Base-by-base conservation (phyloP, 352 stramenopile genomes). In the Pythium sp. region DNA sequence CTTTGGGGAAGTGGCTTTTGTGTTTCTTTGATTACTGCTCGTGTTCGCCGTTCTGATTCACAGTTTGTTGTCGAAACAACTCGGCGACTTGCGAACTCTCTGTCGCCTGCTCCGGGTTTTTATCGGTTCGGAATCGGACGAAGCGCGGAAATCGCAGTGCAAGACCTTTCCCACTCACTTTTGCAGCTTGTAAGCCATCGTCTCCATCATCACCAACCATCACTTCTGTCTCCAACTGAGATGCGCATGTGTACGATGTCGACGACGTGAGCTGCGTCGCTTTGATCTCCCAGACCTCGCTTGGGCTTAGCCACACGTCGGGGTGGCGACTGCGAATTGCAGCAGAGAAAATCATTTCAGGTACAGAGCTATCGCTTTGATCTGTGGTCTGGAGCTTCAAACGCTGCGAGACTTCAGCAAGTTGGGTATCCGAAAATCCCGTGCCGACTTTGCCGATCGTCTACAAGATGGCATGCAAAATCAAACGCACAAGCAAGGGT, bases 91-190 rank as follows among this genome's bases (percentile, higher is more conserved):
- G 97, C 30, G 98, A 87, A 58, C 91, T 95, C 5, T 86, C 95
- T 0, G 98, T 99, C 22, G 97, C 97, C 30, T 99, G 79, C 57
- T 98, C 81, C 5, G 93, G 88, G 18, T 86, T 85, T 75, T 99
- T 99, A 81, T 99, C 98, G 0, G 90, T 76, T 62, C 98, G 89
- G 65, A 98, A 76, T 1, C 97, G 91, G 59, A 99, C 70, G 73
- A 99, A 99, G 5, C 98, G 91, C n/a, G 98, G 98, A 77, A 99
- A 99, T 11, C 98, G 94, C 62, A 99, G 83, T 14, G 95, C 97
- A 62, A 99, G 94, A 9, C 97, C 97, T 66, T 92, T 91, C n/a
- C 43, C 43, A 12, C 43, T 22, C 43, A 18, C 18, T 51, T 62
- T 62, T 46, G 24, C 36, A 38, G 22, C 6, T 22, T 51, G 15